phyloP scores from a whole-genome alignment of 1,139 yeast species.

The Schwanniomyces etchellsii region DNA sequence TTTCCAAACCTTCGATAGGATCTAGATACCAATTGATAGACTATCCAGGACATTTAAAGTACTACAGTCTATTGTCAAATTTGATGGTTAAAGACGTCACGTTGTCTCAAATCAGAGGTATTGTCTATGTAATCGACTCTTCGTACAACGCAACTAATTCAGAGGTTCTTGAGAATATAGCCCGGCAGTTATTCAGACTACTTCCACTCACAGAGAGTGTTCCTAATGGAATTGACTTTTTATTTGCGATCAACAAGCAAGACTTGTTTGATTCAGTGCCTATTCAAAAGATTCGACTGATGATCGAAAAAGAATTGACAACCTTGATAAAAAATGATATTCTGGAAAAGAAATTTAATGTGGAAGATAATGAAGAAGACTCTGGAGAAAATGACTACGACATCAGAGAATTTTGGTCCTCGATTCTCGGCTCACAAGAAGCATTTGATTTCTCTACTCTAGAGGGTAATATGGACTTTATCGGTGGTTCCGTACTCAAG shows the following conservation, averaged over 20 bases:
- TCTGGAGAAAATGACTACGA: constrained; percentile 20
- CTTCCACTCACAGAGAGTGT: constrained; percentile 52
- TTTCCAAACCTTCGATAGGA: constrained; percentile 26
- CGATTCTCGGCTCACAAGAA: constrained; percentile 36
- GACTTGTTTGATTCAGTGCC: constrained; percentile 84
- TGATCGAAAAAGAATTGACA: constrained; percentile 62
- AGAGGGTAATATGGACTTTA: constrained; percentile 69
- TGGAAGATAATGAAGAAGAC: constrained; percentile 10
- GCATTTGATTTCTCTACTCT: constrained; percentile 55
- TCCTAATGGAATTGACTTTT: constrained; percentile 62
- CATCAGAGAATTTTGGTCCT: constrained; percentile 35
- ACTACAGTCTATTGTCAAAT: constrained; percentile 45
- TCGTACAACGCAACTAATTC: constrained; percentile 34
- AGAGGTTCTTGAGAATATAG: constrained; percentile 39
- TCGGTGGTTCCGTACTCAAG: constrained; percentile 65
- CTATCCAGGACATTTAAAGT: constrained; percentile 81
- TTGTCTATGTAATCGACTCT: constrained; percentile 66
- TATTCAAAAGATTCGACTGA: constrained; percentile 47
- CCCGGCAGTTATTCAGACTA: constrained; percentile 51
- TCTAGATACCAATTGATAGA: constrained; percentile 53
- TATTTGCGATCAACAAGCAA: constrained; percentile 75
- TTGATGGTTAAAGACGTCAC: constrained; percentile 40
- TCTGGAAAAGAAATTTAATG: constrained; percentile 21
- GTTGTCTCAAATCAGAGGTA: constrained; percentile 49
- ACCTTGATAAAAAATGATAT: constrained; percentile 44